Evolutionary conservation across 2,329 filamentous ascomycete genomes (phyloP).

Genomic region (Colletotrichum costaricense): DNA sequence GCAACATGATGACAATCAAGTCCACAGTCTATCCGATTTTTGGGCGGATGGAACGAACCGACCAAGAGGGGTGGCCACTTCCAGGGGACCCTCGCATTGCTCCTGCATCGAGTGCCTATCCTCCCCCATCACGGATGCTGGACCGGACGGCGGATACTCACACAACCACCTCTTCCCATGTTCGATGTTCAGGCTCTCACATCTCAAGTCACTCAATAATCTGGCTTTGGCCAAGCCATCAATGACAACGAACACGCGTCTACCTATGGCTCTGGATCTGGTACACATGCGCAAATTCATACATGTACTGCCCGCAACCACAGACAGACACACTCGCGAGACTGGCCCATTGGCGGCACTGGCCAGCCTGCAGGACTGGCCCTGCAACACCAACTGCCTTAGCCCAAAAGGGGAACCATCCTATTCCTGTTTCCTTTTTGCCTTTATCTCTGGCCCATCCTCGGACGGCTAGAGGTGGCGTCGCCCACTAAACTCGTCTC

Average conservation of each 20-base stretch:
- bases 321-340: neutral
- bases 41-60: constrained; percentile 32
- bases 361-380: neutral
- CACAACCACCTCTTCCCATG: neutral
- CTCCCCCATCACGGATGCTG: neutral
- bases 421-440: constrained; percentile 31
- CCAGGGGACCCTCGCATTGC: constrained; percentile 31
- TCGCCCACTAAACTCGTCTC: constrained; percentile 30
- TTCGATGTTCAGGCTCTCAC: neutral
- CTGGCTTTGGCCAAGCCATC: neutral
- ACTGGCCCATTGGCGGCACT: neutral
- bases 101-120: constrained; percentile 23
- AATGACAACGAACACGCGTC: neutral
- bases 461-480: constrained; percentile 31
- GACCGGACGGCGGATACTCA: neutral
- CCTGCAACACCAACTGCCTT: constrained; percentile 7
- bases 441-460: constrained; percentile 34
- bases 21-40: constrained; percentile 10
- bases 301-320: no score
- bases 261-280: neutral
- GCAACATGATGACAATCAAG: constrained; percentile 2
- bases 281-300: neutral
- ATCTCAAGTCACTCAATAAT: neutral
- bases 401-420: constrained; percentile 15
- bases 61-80: constrained; percentile 13